phyloP scores from a whole-genome alignment of 2,329 filamentous ascomycete species.

The Penicillium sp. region DNA sequence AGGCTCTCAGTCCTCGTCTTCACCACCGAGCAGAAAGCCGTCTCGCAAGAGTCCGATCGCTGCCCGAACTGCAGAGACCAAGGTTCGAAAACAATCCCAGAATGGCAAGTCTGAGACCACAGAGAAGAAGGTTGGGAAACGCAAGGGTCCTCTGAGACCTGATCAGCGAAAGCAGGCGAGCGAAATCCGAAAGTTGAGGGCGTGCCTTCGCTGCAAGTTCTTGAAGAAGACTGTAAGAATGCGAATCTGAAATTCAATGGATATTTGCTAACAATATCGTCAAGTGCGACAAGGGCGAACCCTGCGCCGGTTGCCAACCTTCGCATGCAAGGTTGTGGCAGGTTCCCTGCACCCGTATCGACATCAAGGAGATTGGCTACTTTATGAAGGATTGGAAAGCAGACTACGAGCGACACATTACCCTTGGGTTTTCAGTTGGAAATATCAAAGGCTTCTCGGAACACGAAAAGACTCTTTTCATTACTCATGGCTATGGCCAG shows the following conservation, averaged over 20 bases:
- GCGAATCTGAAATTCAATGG: too few species aligned
- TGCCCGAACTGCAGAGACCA: constrained; percentile 80
- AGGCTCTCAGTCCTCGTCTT: constrained; percentile 67
- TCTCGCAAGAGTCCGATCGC: constrained; percentile 75
- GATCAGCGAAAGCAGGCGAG: constrained; percentile 96
- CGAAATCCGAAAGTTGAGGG: constrained; percentile 92
- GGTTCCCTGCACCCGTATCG: constrained; percentile 95
- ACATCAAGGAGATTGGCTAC: constrained; percentile 97
- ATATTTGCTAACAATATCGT: constrained; percentile 1
- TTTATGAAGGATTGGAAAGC: constrained; percentile 99
- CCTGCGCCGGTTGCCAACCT: constrained; percentile 92
- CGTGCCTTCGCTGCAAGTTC: constrained; percentile 96
- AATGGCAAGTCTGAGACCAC: constrained; percentile 78
- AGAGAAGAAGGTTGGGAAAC: constrained; percentile 92
- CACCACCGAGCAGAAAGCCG: constrained; percentile 68
- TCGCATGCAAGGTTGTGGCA: constrained; percentile 96
- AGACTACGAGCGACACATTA: constrained; percentile 90
- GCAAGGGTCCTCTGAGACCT: constrained; percentile 85
- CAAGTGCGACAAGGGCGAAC: constrained; percentile 90
- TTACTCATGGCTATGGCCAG: constrained; percentile 95
- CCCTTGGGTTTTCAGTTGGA: constrained; percentile 84
- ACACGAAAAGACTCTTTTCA: constrained; percentile 74
- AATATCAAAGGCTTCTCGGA: constrained; percentile 87
- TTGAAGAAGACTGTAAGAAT: constrained; percentile 81
- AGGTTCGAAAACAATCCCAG: constrained; percentile 75